Conservation (phyloP, 805 yeast genomes). For the Starmera dryadoides region DNA sequence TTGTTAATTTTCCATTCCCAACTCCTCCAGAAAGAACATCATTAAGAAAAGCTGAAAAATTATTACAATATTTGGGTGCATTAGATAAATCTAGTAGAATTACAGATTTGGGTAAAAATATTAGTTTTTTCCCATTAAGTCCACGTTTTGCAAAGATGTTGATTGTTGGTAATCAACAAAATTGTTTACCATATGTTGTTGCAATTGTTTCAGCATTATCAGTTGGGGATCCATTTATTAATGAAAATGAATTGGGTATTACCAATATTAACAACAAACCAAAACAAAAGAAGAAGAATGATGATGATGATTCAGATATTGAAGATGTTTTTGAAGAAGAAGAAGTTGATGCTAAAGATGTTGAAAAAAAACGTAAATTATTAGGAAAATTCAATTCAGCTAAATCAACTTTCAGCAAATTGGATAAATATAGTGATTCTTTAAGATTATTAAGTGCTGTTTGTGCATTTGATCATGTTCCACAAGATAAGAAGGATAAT, state of each 20-base stretch:
- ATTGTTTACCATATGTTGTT: constrained; percentile 80
- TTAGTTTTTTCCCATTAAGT: constrained; percentile 88
- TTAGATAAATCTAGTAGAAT: constrained; percentile 44
- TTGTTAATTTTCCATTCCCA: constrained; percentile 91
- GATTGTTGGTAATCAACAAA: constrained; percentile 78
- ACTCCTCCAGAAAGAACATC: constrained; percentile 74
- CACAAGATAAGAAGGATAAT: constrained; percentile 31
- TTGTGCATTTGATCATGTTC: constrained; percentile 80
- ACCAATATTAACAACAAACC: constrained; percentile 8
- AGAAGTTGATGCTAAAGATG: constrained; percentile 29
- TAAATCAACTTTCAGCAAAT: constrained; percentile 49
- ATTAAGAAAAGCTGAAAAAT: constrained; percentile 56
- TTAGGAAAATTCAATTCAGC: constrained; percentile 52
- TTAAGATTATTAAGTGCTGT: constrained; percentile 70
- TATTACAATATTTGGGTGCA: constrained; percentile 75
- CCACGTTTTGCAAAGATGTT: constrained; percentile 92
- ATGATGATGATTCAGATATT: constrained; percentile 23
- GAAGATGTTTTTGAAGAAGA: constrained; percentile 24
- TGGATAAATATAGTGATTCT: constrained; percentile 74
- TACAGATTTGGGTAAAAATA: constrained; percentile 74
- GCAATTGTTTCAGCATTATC: constrained; percentile 89
- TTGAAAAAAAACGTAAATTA: constrained; percentile 29
- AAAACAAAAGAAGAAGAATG: constrained; percentile 2
- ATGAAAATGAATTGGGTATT: constrained; percentile 68
- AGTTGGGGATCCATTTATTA: constrained; percentile 86